Conservation (phyloP, 2,329 filamentous ascomycete genomes). For the Phaeosphaeriaceae sp. region DNA sequence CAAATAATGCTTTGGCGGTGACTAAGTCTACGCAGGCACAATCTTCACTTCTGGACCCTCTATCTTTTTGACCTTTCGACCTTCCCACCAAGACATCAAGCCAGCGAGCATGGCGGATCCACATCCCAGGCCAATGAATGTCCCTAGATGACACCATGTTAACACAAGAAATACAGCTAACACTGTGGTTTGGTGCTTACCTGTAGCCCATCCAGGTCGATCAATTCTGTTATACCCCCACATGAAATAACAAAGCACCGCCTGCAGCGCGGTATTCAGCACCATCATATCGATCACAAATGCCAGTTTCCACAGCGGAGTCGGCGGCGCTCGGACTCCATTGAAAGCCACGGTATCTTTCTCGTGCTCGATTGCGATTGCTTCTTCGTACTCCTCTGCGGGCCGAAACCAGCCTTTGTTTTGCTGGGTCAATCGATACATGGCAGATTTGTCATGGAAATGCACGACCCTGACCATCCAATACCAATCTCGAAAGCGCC, state of each 20-base stretch:
- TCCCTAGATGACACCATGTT: constrained; percentile 1
- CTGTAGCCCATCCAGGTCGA: constrained; percentile 78
- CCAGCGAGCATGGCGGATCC: constrained; percentile 72
- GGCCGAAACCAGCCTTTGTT: constrained; percentile 79
- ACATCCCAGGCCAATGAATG: constrained; percentile 75
- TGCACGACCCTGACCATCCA: constrained; percentile 67
- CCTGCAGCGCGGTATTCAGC: constrained; percentile 79
- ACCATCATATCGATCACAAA: constrained; percentile 80
- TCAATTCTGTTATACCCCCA: constrained; percentile 77
- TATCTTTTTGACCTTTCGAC: constrained; percentile 54
- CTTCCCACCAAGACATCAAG: constrained; percentile 72
- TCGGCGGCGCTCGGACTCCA: constrained; percentile 71
- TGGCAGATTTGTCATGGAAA: constrained; percentile 52
- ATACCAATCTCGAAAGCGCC: constrained; percentile 82
- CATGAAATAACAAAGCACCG: constrained; percentile 77
- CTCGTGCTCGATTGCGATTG: constrained; percentile 7
- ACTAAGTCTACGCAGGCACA: background rate
- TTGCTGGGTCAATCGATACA: constrained; percentile 74
- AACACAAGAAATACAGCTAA: too few relatives aligned
- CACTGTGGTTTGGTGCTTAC: too few relatives aligned
- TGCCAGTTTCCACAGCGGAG: constrained; percentile 75
- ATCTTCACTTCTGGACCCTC: constrained; percentile 30
- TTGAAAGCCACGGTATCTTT: constrained; percentile 64
- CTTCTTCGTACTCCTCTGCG: constrained; percentile 66
- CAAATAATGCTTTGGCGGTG: too few relatives aligned